Conservation (phyloP, 2,329 filamentous ascomycete genomes). For the Monilinia polystroma region DNA sequence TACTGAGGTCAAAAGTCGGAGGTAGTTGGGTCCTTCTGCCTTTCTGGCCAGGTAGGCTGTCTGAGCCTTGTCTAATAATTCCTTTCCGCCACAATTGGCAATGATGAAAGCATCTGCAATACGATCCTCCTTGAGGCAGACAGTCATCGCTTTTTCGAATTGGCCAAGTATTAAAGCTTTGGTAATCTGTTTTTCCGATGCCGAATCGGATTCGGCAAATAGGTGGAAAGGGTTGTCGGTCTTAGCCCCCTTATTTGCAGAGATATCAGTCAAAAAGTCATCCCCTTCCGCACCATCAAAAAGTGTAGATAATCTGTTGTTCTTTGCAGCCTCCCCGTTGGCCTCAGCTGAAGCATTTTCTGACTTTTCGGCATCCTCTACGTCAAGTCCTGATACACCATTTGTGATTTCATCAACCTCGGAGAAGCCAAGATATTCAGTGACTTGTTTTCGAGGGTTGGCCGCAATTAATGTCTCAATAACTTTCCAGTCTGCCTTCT, state of each 20-base stretch:
- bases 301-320: conserved; percentile 69
- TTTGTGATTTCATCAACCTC: conserved; percentile 49
- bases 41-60: conserved; percentile 84
- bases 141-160: conserved; percentile 84
- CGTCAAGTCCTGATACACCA: conserved; percentile 47
- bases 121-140: conserved; percentile 83
- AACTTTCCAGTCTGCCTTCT: conserved; percentile 94
- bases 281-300: conserved; percentile 78
- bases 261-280: conserved; percentile 80
- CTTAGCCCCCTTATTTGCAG: conserved; percentile 86
- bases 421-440: conserved; percentile 86
- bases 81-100: conserved; percentile 92
- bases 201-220: conserved; percentile 77
- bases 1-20: conserved; percentile 85
- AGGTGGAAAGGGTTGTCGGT: conserved; percentile 94
- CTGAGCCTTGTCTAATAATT: conserved; percentile 91
- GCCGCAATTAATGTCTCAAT: conserved; percentile 84
- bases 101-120: conserved; percentile 98
- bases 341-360: conserved; percentile 50
- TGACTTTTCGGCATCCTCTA: conserved; percentile 40
- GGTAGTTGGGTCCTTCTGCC: conserved; percentile 80
- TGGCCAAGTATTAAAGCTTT: conserved; percentile 84
- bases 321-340: conserved; percentile 52
- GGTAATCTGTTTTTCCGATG: conserved; percentile 83
- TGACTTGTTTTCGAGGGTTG: conserved; percentile 80